phyloP scores from a whole-genome alignment of 164 flowering plant genomes.

The Tetracentron sinense region DNA sequence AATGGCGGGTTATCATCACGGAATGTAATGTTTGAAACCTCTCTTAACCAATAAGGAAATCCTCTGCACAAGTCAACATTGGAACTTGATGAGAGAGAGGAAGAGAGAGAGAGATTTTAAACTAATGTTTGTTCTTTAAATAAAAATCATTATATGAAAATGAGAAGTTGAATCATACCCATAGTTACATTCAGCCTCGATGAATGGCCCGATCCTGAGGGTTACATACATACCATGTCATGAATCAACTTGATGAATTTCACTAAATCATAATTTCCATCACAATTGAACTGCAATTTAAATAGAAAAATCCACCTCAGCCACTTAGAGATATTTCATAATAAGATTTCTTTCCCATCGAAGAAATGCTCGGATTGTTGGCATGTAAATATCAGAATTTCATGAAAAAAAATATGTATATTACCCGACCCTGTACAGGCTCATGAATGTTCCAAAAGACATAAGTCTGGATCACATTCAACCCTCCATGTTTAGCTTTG shows the following conservation, averaged over 20 bases:
- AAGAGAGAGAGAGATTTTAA: background rate
- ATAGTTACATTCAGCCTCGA: conserved; percentile 49
- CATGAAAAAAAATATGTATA: background rate
- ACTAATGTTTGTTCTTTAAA: background rate
- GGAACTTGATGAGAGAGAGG: background rate
- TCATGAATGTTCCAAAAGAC: conserved; percentile 77
- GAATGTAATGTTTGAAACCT: conserved; percentile 51
- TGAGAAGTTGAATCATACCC: conserved; percentile 23
- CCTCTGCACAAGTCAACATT: conserved; percentile 40
- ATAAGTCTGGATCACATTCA: conserved; percentile 64
- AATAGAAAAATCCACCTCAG: too few relatives aligned
- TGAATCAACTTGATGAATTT: conserved; percentile 44
- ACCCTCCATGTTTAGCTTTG: conserved; percentile 51
- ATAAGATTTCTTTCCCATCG: too few relatives aligned
- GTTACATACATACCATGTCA: conserved; percentile 38
- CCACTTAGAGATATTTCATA: too few relatives aligned
- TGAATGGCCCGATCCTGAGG: conserved; percentile 54
- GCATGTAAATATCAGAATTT: too few relatives aligned
- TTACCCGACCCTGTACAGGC: conserved; percentile 55
- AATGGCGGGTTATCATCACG: conserved; percentile 57
- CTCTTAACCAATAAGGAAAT: conserved; percentile 77
- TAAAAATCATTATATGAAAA: background rate
- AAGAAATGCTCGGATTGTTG: too few relatives aligned
- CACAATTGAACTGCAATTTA: conserved; percentile 40
- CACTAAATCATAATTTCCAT: conserved; percentile 44